phyloP scores from a whole-genome alignment of 2,329 filamentous ascomycete genomes.

The Sclerotinia sclerotiorum region DNA sequence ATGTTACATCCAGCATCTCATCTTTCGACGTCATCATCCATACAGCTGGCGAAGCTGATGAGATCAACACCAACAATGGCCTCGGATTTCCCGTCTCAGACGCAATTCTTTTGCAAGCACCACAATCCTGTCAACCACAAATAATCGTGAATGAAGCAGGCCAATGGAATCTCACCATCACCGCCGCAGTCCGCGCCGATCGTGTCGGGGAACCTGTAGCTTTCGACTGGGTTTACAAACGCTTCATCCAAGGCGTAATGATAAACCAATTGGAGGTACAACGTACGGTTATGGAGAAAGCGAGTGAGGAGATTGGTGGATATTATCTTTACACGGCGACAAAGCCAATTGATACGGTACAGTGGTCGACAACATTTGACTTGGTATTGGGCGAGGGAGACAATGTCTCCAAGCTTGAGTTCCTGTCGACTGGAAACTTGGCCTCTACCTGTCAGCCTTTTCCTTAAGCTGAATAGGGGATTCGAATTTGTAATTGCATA shows the following conservation, averaged over 20 bases:
- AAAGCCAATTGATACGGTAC: background rate
- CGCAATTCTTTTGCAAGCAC: background rate
- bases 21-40: conserved; percentile 8
- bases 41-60: background rate
- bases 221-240: conserved; percentile 8
- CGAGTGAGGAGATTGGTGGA: conserved; percentile 6
- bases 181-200: conserved; percentile 12
- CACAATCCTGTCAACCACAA: conserved; percentile 5
- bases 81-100: background rate
- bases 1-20: background rate
- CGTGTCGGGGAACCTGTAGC: background rate
- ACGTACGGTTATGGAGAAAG: conserved; percentile 6
- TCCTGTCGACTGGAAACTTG: background rate
- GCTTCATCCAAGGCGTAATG: background rate
- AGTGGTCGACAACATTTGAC: background rate
- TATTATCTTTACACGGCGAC: background rate
- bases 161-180: background rate
- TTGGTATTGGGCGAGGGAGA: conserved; percentile 3
- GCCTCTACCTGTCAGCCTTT: background rate
- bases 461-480: background rate
- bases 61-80: conserved; percentile 6
- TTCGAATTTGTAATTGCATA: background rate
- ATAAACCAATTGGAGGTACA: background rate
- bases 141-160: background rate
- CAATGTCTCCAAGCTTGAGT: background rate